Base-by-base conservation (phyloP, 495 filamentous ascomycete genomes). In the Chaetomium tenue region DNA sequence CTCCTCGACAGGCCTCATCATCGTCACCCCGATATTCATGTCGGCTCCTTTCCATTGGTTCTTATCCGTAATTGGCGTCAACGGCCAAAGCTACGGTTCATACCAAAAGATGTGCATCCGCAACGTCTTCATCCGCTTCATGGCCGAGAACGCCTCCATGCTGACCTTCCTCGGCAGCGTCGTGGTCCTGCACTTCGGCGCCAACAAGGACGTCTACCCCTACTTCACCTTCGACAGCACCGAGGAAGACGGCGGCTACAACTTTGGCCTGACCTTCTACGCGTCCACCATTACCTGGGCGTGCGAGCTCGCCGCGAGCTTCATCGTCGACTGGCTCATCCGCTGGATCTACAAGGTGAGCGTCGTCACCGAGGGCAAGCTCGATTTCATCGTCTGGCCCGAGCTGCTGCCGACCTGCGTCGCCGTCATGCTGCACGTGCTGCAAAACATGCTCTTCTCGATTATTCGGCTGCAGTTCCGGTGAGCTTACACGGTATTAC, bases 381-480 rank as follows among this genome's bases (percentile, higher is more conserved):
- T 82, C 50, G 86, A 88, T 70, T 76, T 88, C 64, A 77, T 77
- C 12, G 81, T 80, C 58, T 87, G 83, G 79, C 85, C 86, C 9
- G 86, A 87, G 76, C 68, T 88, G 60, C 70, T 88, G 54, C 85
- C 85, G 12, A 87, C 85, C 37, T 81, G 81, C 47, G 78, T 87
- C 25, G 83, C 82, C 11, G 84, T 87, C 16, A 82, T 83, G 75
- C 75, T 88, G 68, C 86, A 88, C 64, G 86, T 88, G 28, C 68
- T 87, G 72, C 85, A 87, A 74, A 88, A 87, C 66, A 88, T 88
- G 86, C 58, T 88, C 23, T 86, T 88, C 67, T 82, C 82, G 23
- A 87, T 88, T 67, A 81, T 86, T 26, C 78, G 85, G 63, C 70
- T 88, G 66, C 78, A 81, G 65, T 88, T 88, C 75, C 76, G 77